phyloP scores from a whole-genome alignment of 2,329 filamentous ascomycete genomes.

The Colletotrichum siamense region DNA sequence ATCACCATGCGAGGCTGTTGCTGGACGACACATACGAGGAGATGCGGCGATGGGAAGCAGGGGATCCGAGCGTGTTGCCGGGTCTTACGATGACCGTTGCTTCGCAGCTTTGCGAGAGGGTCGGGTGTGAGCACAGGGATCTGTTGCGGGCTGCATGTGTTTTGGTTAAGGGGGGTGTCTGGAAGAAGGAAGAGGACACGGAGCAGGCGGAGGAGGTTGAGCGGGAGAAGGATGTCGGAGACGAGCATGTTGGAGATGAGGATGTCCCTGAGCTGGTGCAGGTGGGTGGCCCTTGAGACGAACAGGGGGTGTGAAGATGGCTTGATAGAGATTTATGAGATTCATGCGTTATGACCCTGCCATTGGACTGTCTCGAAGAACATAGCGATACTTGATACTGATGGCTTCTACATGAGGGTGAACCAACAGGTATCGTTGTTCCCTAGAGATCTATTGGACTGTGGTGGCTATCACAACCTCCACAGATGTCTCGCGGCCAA shows the following conservation, averaged over 20 bases:
- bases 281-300: neutral
- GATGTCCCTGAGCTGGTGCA: neutral
- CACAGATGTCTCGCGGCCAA: neutral
- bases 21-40: conserved; percentile 17
- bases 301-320: neutral
- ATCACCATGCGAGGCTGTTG: conserved; percentile 9
- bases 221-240: neutral
- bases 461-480: neutral
- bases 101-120: neutral
- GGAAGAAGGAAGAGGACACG: neutral
- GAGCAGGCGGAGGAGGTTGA: neutral
- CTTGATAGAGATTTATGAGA: neutral
- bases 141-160: conserved; percentile 8
- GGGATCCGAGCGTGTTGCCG: conserved; percentile 11
- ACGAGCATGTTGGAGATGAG: neutral
- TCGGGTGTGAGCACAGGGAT: conserved; percentile 6
- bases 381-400: neutral
- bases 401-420: neutral
- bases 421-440: neutral
- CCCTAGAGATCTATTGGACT: neutral
- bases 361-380: neutral
- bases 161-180: conserved; percentile 1
- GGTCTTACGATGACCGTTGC: conserved; percentile 21
- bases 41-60: conserved; percentile 20
- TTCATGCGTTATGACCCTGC: conserved; percentile 1